Evolutionary conservation across 129 eudicot species (phyloP).

Genomic region (Helianthus annuus): HanXRQr2.0-SUNRISE NC_035445.2:7733413-7733912

Average conservation of each 20-base stretch:
- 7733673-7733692: not conserved
- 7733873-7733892: not conserved
- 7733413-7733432: constrained; percentile 99
- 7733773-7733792: not conserved
- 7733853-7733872: not conserved
- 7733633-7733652: too few relatives aligned
- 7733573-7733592: constrained; percentile 1
- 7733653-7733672: too few relatives aligned
- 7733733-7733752: not conserved
- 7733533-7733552: constrained; percentile 94
- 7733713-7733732: not conserved
- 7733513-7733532: constrained; percentile 80
- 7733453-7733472: constrained; percentile 89
- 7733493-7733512: constrained; percentile 85
- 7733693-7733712: not conserved
- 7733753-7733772: not conserved
- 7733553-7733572: constrained; percentile 23
- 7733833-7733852: not conserved
- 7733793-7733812: not conserved
- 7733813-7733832: not conserved
- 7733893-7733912: not conserved
- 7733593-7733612: not conserved
- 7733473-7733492: constrained; percentile 79
- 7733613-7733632: too few relatives aligned
- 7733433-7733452: constrained; percentile 96